A percentile compares a stretch with the other conserved stretches of the same genome.
Evolutionary conservation across 441 rosid genomes (phyloP).

Genomic region (Pelargonium myrrhifolium): DNA sequence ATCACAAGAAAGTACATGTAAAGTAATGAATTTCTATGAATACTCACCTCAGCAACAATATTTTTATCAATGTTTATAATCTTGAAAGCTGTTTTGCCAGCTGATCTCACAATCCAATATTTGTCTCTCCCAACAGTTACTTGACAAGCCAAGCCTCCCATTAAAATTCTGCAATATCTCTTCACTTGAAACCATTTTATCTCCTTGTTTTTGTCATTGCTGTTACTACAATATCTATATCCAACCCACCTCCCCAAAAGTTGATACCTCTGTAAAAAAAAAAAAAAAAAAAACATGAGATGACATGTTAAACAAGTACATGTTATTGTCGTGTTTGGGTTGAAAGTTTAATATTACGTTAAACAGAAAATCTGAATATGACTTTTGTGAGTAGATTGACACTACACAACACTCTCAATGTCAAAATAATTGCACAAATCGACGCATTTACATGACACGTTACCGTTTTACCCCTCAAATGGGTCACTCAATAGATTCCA

Average conservation of each 20-base stretch:
- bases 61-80: conserved; percentile 33
- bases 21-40: not conserved
- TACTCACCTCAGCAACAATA: conserved; percentile 49
- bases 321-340: too few relatives aligned
- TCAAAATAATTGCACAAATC: too few relatives aligned
- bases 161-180: conserved; percentile 11
- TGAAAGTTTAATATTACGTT: too few relatives aligned
- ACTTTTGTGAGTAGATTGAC: not conserved
- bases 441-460: too few relatives aligned
- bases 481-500: too few relatives aligned
- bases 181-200: conserved; percentile 35
- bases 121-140: conserved; percentile 29
- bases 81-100: conserved; percentile 44
- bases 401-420: too few relatives aligned
- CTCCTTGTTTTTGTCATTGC: conserved; percentile 18
- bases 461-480: too few relatives aligned
- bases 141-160: conserved; percentile 29
- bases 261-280: conserved; percentile 35
- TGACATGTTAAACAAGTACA: too few relatives aligned
- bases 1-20: not conserved
- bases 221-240: conserved; percentile 33
- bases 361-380: not conserved
- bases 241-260: conserved; percentile 61
- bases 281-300: not conserved
- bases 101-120: conserved; percentile 32